Evolutionary conservation across 352 stramenopile genomes (phyloP).

Genomic region (Phytophthora citricola): DNA sequence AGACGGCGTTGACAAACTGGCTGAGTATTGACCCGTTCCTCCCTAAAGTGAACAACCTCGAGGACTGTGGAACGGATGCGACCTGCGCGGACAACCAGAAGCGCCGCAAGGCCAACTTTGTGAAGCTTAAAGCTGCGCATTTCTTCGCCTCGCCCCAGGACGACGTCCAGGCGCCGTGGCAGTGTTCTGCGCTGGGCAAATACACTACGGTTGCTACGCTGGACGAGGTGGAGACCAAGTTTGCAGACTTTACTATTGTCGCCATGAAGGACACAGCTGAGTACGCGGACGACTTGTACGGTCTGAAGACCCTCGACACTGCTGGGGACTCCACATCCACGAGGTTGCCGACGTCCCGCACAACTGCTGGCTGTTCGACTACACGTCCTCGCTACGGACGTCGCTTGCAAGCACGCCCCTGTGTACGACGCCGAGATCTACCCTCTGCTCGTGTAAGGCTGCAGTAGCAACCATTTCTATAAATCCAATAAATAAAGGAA

Average conservation of each 20-base stretch:
- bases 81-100: constrained; percentile 32
- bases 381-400: constrained; percentile 40
- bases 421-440: constrained; percentile 44
- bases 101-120: constrained; percentile 56
- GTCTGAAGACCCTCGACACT: constrained; percentile 44
- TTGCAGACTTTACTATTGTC: constrained; percentile 36
- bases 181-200: constrained; percentile 48
- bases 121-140: constrained; percentile 47
- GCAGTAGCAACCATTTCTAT: not conserved
- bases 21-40: constrained; percentile 47
- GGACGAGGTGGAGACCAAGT: constrained; percentile 41
- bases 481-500: not conserved
- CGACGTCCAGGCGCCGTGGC: constrained; percentile 50
- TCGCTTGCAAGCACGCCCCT: constrained; percentile 35
- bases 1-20: constrained; percentile 45
- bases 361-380: constrained; percentile 52
- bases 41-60: constrained; percentile 51
- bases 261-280: constrained; percentile 42
- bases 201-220: constrained; percentile 48
- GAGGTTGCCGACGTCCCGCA: constrained; percentile 36
- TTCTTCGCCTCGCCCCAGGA: constrained; percentile 64
- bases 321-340: constrained; percentile 38
- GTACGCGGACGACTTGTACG: constrained; percentile 47
- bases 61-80: constrained; percentile 20
- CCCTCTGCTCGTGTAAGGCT: constrained; percentile 37